These are phyloP conservation scores for Omphalotus guepiniiformis DNA, from an alignment of 768 basidiomycete genomes.

Conservation along the genomic window DNA sequence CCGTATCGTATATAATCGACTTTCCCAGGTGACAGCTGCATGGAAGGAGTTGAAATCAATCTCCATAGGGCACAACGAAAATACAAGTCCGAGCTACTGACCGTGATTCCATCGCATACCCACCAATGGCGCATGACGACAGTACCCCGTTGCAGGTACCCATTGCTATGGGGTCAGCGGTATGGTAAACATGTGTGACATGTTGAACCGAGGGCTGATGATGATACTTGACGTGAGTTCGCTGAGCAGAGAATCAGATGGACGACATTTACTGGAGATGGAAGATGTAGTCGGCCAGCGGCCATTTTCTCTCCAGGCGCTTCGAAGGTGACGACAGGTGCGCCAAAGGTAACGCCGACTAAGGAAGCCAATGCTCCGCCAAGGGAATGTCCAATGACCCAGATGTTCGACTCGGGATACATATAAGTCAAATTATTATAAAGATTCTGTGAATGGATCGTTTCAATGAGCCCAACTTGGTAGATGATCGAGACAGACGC, in stretches of 20 bases:
- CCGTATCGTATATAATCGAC: conserved; percentile 89
- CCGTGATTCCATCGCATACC: conserved; percentile 86
- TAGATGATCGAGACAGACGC: conserved; percentile 24
- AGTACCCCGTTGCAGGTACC: conserved; percentile 79
- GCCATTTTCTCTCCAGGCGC: conserved; percentile 85
- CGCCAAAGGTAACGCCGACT: conserved; percentile 84
- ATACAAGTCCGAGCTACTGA: conserved; percentile 22
- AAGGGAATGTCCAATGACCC: conserved; percentile 78
- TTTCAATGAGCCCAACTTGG: background rate
- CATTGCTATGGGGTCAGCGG: conserved; percentile 93
- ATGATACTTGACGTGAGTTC: background rate
- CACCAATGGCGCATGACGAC: conserved; percentile 78
- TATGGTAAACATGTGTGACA: conserved; percentile 90
- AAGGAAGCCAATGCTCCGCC: conserved; percentile 76
- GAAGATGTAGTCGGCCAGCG: conserved; percentile 76
- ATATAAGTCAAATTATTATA: conserved; percentile 93
- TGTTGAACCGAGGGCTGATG: conserved; percentile 68
- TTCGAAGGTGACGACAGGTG: conserved; percentile 85
- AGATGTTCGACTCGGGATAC: conserved; percentile 88
- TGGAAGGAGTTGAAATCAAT: conserved; percentile 4
- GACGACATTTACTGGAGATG: conserved; percentile 61
- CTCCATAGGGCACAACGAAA: background rate
- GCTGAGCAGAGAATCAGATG: background rate
- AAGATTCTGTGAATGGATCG: conserved; percentile 54
- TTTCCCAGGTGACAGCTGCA: conserved; percentile 80